phyloP scores from a whole-genome alignment of 371 early-diverging fungal genomes.

The Syncephalastrum sp. region DNA sequence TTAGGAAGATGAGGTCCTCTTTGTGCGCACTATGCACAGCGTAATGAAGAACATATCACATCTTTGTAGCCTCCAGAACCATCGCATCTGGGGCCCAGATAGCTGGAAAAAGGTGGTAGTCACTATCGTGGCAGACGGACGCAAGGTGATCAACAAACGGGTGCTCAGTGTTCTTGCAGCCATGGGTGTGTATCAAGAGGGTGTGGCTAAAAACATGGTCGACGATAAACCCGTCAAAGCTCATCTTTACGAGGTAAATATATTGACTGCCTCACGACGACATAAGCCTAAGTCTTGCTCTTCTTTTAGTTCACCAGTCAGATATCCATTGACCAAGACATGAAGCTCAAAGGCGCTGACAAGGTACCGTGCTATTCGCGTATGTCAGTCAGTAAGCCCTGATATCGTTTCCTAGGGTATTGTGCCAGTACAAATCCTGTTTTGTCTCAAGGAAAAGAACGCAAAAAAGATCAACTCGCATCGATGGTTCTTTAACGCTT shows the following conservation, averaged over 20 bases:
- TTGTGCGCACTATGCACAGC: conserved; percentile 74
- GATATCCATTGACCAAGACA: conserved; percentile 50
- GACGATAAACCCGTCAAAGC: conserved; percentile 65
- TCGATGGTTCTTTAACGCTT: conserved; percentile 86
- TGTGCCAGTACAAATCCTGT: conserved; percentile 78
- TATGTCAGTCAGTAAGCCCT: neutral
- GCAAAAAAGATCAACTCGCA: conserved; percentile 89
- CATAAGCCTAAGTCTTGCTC: neutral
- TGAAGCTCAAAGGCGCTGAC: conserved; percentile 54
- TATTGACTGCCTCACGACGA: neutral
- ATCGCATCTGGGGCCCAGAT: conserved; percentile 67
- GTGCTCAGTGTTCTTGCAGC: conserved; percentile 57
- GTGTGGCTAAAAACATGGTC: conserved; percentile 66
- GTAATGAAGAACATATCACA: conserved; percentile 80
- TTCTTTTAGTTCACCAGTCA: conserved; percentile 66
- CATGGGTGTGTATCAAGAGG: conserved; percentile 76
- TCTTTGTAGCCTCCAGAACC: conserved; percentile 62
- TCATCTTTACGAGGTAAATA: conserved; percentile 75
- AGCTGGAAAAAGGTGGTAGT: conserved; percentile 88
- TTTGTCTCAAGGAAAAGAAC: conserved; percentile 86
- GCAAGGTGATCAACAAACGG: conserved; percentile 61
- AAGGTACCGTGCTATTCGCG: conserved; percentile 10
- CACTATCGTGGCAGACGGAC: conserved; percentile 84
- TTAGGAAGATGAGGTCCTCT: conserved; percentile 65
- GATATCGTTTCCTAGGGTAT: conserved; percentile 30